Evolutionary conservation across 106 monocot species (phyloP).

Genomic region (Dendrobium catenatum): DNA sequence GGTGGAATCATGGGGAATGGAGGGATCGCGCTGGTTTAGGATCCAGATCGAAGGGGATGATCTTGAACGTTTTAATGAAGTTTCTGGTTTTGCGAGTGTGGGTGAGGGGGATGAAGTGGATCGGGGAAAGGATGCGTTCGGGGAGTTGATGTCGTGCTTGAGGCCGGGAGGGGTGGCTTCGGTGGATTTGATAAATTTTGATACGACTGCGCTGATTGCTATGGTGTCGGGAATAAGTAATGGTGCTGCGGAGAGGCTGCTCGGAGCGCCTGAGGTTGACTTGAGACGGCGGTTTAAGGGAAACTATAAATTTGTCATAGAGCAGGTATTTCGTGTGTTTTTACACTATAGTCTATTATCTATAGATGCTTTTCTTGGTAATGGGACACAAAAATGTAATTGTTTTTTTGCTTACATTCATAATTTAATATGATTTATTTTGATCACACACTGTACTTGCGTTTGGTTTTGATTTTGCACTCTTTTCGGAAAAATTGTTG

Average conservation of each 20-base stretch:
- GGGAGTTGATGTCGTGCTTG: slow-evolving; percentile 28
- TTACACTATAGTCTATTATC: too few relatives aligned
- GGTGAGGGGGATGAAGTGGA: not conserved
- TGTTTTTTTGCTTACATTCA: not conserved
- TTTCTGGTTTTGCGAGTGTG: not conserved
- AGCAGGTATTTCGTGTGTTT: slow-evolving; percentile 39
- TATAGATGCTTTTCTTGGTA: not conserved
- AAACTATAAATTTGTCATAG: slow-evolving; percentile 87
- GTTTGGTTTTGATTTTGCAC: not conserved
- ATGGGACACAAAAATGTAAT: not conserved
- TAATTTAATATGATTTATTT: not conserved
- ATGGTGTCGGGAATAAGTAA: slow-evolving; percentile 97
- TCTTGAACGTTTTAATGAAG: not conserved
- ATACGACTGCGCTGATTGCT: slow-evolving; percentile 91
- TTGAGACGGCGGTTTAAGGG: slow-evolving; percentile 55
- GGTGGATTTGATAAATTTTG: slow-evolving; percentile 61
- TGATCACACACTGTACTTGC: not conserved
- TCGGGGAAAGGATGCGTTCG: slow-evolving; percentile 24
- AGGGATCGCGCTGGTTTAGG: slow-evolving; percentile 29
- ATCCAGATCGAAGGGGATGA: slow-evolving; percentile 21
- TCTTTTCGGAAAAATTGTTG: too few relatives aligned
- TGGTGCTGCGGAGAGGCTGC: slow-evolving; percentile 35
- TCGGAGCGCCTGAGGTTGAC: slow-evolving; percentile 33
- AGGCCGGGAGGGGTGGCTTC: not conserved
- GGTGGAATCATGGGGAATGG: slow-evolving; percentile 7